Evolutionary conservation across 371 early-diverging fungal species (phyloP).

Genomic region (Mortierella sp.): DNA sequence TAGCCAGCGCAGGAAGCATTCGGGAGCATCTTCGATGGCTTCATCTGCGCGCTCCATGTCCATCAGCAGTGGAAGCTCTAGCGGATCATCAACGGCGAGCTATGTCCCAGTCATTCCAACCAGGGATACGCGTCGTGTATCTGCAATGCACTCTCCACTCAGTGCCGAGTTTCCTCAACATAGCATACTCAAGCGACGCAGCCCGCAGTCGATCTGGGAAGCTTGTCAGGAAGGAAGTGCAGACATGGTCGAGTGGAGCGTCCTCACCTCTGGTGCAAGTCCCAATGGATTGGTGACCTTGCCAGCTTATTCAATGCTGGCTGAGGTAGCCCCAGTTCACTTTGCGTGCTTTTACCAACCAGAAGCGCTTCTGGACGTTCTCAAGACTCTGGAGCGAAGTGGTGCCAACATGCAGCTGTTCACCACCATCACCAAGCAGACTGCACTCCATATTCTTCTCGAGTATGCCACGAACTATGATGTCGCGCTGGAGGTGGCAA

Average conservation of each 20-base stretch:
- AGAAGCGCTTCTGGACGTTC: constrained; percentile 34
- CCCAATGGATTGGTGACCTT: constrained; percentile 26
- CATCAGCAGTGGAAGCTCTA: constrained; percentile 48
- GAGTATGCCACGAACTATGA: constrained; percentile 43
- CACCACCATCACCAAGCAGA: constrained; percentile 36
- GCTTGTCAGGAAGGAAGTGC: constrained; percentile 47
- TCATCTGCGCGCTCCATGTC: constrained; percentile 47
- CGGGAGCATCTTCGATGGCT: constrained; percentile 25
- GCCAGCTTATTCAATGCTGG: constrained; percentile 45
- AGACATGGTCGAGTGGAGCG: constrained; percentile 37
- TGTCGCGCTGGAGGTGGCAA: constrained; percentile 33
- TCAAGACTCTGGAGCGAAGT: constrained; percentile 38
- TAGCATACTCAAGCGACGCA: constrained; percentile 16
- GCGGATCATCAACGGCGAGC: constrained; percentile 20
- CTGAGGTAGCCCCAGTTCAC: constrained; percentile 42
- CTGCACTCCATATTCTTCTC: constrained; percentile 44
- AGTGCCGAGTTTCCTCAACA: constrained; percentile 25
- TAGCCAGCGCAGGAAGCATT: constrained; percentile 39
- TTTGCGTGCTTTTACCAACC: constrained; percentile 47
- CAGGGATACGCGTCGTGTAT: constrained; percentile 41
- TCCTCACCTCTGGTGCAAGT: constrained; percentile 21
- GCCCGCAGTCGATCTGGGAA: constrained; percentile 38
- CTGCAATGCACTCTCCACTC: constrained; percentile 23
- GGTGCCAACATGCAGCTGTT: constrained; percentile 38
- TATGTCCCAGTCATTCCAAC: constrained; percentile 28